Evolutionary conservation across 768 basidiomycete species (phyloP).

Genomic region (Hypholoma fasciculare): DNA sequence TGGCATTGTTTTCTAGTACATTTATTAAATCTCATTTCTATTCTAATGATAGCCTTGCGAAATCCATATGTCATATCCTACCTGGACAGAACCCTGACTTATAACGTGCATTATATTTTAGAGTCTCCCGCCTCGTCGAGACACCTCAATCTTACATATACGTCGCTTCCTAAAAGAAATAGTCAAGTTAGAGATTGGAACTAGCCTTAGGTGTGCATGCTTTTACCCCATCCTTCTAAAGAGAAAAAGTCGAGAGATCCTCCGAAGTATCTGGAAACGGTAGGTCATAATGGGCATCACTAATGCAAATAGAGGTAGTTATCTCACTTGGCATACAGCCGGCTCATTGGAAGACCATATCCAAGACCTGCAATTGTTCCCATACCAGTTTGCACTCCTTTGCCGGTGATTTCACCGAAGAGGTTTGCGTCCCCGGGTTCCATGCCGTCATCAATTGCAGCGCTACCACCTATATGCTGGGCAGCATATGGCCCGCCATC

Average conservation of each 20-base stretch:
- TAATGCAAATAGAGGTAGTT: not conserved
- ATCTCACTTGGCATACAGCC: slow-evolving; percentile 61
- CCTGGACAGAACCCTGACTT: not conserved
- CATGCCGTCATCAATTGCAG: slow-evolving; percentile 49
- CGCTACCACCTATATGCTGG: slow-evolving; percentile 73
- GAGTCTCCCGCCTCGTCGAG: slow-evolving; percentile 50
- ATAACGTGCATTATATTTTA: slow-evolving; percentile 28
- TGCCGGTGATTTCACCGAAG: slow-evolving; percentile 77
- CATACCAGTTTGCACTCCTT: slow-evolving; percentile 75
- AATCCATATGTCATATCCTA: slow-evolving; percentile 6
- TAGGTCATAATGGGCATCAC: not conserved
- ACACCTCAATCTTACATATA: slow-evolving; percentile 49
- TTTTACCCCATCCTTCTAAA: slow-evolving; percentile 80
- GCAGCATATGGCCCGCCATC: slow-evolving; percentile 77
- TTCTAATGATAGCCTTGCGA: slow-evolving; percentile 11
- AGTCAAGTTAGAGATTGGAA: slow-evolving; percentile 7
- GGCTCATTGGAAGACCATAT: slow-evolving; percentile 84
- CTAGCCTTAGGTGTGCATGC: not conserved
- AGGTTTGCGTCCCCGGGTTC: slow-evolving; percentile 49
- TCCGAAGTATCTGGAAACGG: slow-evolving; percentile 70
- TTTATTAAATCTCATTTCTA: slow-evolving; percentile 27
- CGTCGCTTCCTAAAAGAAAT: slow-evolving; percentile 40
- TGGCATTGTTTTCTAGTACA: slow-evolving; percentile 31
- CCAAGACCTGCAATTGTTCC: slow-evolving; percentile 92
- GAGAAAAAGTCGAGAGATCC: slow-evolving; percentile 82